phyloP scores from a whole-genome alignment of 805 yeast species.

The Cyberlindnera mrakii region DNA sequence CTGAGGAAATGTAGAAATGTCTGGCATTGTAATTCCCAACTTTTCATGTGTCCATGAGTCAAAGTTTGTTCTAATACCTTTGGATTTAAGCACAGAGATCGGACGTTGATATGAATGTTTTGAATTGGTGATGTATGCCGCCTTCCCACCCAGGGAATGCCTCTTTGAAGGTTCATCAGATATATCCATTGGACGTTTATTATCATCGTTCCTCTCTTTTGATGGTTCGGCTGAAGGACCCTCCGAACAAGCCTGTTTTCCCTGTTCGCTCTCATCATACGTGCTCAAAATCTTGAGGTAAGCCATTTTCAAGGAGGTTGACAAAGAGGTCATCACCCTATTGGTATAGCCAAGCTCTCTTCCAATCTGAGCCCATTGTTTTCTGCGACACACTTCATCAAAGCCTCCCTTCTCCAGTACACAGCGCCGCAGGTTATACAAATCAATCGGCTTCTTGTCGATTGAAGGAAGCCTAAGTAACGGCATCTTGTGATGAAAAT shows the following conservation, averaged over 20 bases:
- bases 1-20: constrained; percentile 28
- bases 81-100: constrained; percentile 37
- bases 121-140: constrained; percentile 41
- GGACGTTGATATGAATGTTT: constrained; percentile 40
- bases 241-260: not conserved
- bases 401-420: constrained; percentile 67
- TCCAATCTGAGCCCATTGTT: constrained; percentile 80
- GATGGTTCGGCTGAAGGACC: constrained; percentile 2
- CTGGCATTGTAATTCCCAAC: constrained; percentile 30
- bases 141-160: constrained; percentile 2
- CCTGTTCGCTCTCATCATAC: constrained; percentile 20
- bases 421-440: constrained; percentile 49
- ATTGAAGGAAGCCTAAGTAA: constrained; percentile 53
- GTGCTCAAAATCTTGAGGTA: constrained; percentile 40
- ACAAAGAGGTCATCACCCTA: constrained; percentile 62
- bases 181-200: constrained; percentile 8
- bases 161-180: not conserved
- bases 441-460: constrained; percentile 60
- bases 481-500: constrained; percentile 33
- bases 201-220: constrained; percentile 9
- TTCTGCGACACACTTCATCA: constrained; percentile 52
- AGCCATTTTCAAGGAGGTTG: constrained; percentile 58
- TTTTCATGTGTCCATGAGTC: constrained; percentile 42
- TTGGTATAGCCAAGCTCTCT: constrained; percentile 66
- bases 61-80: constrained; percentile 47